Evolutionary conservation across 1,139 yeast genomes (phyloP).

Genomic region (Pneumocystis murina): DNA sequence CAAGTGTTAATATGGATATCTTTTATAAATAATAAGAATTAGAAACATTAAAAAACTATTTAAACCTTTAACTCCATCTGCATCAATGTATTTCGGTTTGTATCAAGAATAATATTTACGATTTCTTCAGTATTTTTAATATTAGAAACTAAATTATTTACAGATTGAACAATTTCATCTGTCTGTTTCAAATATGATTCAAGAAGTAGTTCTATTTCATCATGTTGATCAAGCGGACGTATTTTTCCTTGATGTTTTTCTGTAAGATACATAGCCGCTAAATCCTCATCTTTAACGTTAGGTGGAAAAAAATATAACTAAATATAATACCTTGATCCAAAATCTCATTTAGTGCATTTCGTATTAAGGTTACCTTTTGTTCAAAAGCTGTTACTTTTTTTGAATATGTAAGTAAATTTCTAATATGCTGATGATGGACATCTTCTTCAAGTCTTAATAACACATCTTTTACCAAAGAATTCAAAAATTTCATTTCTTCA

Average conservation of each 20-base stretch:
- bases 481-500: conserved; percentile 67
- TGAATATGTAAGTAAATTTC: conserved; percentile 64
- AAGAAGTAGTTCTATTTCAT: conserved; percentile 75
- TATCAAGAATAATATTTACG: conserved; percentile 83
- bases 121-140: conserved; percentile 92
- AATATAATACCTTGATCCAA: conserved; percentile 38
- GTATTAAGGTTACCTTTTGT: conserved; percentile 68
- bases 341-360: conserved; percentile 75
- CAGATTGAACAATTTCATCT: conserved; percentile 90
- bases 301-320: conserved; percentile 35
- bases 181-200: conserved; percentile 91
- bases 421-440: conserved; percentile 67
- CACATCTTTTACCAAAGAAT: conserved; percentile 59
- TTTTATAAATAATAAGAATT: conserved; percentile 28
- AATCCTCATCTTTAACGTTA: conserved; percentile 48
- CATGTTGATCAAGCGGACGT: conserved; percentile 24
- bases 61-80: conserved; percentile 38
- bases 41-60: too few species aligned
- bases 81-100: conserved; percentile 89
- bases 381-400: conserved; percentile 67
- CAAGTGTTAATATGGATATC: conserved; percentile 72
- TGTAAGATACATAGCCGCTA: conserved; percentile 69
- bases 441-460: conserved; percentile 70
- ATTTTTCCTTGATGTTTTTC: conserved; percentile 27
- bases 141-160: conserved; percentile 69